These are phyloP conservation scores for Ustilago esculenta DNA, from an alignment of 1,284 basidiomycete genomes.

Conservation along the genomic window DNA sequence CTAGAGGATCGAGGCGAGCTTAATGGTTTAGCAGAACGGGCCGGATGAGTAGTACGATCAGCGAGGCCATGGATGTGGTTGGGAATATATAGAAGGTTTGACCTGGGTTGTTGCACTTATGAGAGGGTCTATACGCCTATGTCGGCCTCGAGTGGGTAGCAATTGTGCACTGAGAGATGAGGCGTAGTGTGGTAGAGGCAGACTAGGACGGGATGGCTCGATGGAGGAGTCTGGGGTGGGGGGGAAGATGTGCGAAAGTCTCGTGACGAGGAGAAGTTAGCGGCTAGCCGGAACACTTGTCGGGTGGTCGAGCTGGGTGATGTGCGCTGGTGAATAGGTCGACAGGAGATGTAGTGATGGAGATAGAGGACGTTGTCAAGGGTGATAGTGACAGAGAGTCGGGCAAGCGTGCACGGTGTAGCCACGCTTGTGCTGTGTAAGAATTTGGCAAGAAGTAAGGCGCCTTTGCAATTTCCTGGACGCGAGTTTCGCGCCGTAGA, in stretches of 20 bases:
- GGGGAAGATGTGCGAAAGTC: neutral
- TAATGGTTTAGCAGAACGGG: neutral
- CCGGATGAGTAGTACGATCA: neutral
- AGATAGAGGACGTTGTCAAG: neutral
- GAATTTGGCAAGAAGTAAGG: neutral
- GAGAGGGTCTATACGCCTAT: too few species aligned
- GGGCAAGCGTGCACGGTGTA: too few species aligned
- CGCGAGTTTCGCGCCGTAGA: too few species aligned
- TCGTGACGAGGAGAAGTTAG: neutral
- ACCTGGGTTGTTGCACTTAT: too few species aligned
- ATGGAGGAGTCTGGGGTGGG: neutral
- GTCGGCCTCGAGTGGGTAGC: neutral
- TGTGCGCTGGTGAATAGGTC: too few species aligned
- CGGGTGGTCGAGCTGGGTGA: too few species aligned
- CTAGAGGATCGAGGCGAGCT: neutral
- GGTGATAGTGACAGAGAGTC: neutral
- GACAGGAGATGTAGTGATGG: too few species aligned
- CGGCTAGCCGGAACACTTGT: neutral
- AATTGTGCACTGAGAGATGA: too few species aligned
- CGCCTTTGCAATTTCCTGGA: too few species aligned
- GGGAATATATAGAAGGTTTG: neutral
- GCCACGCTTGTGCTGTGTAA: too few species aligned
- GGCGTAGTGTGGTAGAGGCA: neutral
- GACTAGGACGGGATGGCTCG: neutral
- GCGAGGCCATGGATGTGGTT: neutral